Percentiles rank a stretch among this genome's conserved stretches.
Evolutionary conservation across 176 grass and related monocot genomes (phyloP).

Genomic region (Hordeum marinum): DNA sequence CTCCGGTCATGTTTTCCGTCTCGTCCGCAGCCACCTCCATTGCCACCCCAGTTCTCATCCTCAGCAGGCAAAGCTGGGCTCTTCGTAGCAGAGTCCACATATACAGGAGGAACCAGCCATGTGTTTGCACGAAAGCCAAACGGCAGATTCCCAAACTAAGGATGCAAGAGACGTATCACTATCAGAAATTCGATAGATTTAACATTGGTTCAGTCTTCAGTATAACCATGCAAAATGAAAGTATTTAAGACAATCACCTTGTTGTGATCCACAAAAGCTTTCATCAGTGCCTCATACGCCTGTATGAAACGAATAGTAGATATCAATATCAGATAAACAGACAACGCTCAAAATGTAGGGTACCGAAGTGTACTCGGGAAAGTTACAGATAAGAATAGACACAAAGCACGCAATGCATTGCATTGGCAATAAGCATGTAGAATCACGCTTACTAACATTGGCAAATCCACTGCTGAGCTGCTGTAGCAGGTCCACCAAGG

Average conservation of each 20-base stretch:
- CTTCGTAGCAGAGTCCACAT: constrained; percentile 51
- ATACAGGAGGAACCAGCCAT: constrained; percentile 83
- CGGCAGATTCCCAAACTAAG: constrained; percentile 96
- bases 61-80: constrained; percentile 60
- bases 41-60: constrained; percentile 85
- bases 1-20: constrained; percentile 59
- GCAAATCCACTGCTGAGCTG: constrained; percentile 92
- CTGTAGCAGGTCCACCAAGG: constrained; percentile 82
- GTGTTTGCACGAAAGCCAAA: constrained; percentile 98
- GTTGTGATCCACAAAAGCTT: constrained; percentile 91
- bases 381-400: not conserved
- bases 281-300: constrained; percentile 78
- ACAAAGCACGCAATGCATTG: not conserved
- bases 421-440: not conserved
- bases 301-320: constrained; percentile 29
- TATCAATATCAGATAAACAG: not conserved
- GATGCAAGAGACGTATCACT: constrained; percentile 14
- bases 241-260: constrained; percentile 49
- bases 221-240: constrained; percentile 6
- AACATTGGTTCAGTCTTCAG: not conserved
- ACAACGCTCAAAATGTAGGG: not conserved
- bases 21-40: constrained; percentile 62
- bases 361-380: not conserved
- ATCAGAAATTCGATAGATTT: not conserved
- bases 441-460: constrained; percentile 58